Conservation (phyloP, 768 basidiomycete species). For the Hygrophoropsis aurantiaca region DNA sequence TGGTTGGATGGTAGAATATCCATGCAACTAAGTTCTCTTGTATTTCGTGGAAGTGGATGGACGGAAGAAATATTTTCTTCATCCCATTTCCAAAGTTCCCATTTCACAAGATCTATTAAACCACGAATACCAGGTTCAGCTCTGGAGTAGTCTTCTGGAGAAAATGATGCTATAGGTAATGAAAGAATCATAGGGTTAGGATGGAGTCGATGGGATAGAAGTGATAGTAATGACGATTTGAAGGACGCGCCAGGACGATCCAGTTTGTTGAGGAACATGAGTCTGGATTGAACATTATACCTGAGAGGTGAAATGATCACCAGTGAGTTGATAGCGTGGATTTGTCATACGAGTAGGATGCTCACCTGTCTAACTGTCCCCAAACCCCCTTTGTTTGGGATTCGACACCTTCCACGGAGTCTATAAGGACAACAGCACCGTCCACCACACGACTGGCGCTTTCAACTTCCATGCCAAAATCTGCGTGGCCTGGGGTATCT, state of each 20-base stretch:
- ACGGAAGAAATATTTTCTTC: conserved; percentile 43
- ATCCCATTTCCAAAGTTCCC: conserved; percentile 81
- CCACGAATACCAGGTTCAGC: conserved; percentile 87
- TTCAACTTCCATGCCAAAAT: conserved; percentile 97
- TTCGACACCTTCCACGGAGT: conserved; percentile 91
- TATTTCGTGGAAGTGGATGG: conserved; percentile 50
- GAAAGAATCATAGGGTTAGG: conserved; percentile 67
- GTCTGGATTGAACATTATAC: conserved; percentile 74
- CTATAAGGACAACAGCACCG: conserved; percentile 84
- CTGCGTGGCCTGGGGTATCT: conserved; percentile 90
- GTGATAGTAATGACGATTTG: conserved; percentile 65
- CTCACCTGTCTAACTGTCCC: conserved; percentile 81
- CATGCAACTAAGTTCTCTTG: conserved; percentile 40
- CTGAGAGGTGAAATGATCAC: conserved; percentile 35
- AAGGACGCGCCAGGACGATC: conserved; percentile 87
- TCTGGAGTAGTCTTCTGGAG: conserved; percentile 57
- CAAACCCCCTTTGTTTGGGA: conserved; percentile 89
- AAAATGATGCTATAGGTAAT: conserved; percentile 79
- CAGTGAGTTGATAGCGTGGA: neutral
- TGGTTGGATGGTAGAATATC: conserved; percentile 56
- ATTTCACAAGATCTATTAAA: conserved; percentile 78
- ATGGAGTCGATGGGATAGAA: conserved; percentile 75
- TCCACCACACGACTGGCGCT: conserved; percentile 89
- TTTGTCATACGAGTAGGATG: conserved; percentile 21
- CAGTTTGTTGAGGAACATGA: conserved; percentile 86